A percentile compares a stretch with the other conserved stretches of the same genome.
Evolutionary conservation across 441 rosid species (phyloP).

Genomic region (Bruguiera hainesii): DNA sequence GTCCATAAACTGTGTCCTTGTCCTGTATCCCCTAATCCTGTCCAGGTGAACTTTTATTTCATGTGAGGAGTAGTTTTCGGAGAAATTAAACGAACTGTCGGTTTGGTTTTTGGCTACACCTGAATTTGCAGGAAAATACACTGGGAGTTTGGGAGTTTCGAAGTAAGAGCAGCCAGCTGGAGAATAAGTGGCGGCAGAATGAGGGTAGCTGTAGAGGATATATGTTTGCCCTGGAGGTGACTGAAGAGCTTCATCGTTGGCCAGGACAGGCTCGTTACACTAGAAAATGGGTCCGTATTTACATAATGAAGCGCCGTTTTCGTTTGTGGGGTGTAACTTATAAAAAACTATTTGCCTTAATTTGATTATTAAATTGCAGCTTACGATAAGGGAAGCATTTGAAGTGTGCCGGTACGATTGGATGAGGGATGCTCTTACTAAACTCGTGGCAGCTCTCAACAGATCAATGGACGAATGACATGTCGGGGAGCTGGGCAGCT

Average conservation of each 20-base stretch:
- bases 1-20: too few species aligned
- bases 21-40: too few species aligned
- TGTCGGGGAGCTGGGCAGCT: too few species aligned
- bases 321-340: background rate
- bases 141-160: constrained; percentile 69
- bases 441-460: constrained; percentile 26
- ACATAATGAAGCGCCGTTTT: background rate
- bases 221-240: constrained; percentile 59
- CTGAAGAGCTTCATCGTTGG: constrained; percentile 59
- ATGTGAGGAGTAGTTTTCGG: background rate
- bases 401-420: constrained; percentile 56
- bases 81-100: background rate
- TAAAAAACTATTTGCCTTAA: background rate
- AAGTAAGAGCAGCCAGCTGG: constrained; percentile 54
- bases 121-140: constrained; percentile 37
- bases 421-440: constrained; percentile 52
- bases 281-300: constrained; percentile 54
- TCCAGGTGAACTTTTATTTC: too few species aligned
- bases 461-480: constrained; percentile 3
- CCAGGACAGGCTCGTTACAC: constrained; percentile 42
- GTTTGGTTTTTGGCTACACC: background rate
- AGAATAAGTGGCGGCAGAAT: constrained; percentile 26
- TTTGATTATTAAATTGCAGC: constrained; percentile 23
- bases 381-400: constrained; percentile 42
- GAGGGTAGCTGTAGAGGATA: constrained; percentile 63